phyloP scores from a whole-genome alignment of 352 stramenopile species.

The Phytopythium kandeliae region DNA sequence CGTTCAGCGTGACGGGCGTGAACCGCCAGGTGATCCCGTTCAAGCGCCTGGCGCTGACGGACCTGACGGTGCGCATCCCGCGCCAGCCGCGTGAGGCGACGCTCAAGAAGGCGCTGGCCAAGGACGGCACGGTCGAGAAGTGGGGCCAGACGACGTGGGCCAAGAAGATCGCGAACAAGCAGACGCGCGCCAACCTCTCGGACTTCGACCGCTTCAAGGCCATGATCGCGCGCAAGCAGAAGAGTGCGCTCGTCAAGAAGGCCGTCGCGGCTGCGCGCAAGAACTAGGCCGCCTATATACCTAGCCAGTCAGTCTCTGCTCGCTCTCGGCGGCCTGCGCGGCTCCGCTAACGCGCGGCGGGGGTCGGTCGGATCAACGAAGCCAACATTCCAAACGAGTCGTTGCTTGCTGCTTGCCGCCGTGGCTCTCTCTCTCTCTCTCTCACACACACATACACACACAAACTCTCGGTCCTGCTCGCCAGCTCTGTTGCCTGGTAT shows the following conservation, averaged over 20 bases:
- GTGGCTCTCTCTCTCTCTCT: too few species aligned
- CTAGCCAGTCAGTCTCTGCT: too few species aligned
- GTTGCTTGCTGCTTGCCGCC: constrained; percentile 1
- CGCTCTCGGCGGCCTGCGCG: not conserved
- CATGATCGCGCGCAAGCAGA: constrained; percentile 99
- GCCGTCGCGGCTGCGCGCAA: constrained; percentile 71
- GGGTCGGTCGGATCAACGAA: constrained; percentile 5
- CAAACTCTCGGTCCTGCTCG: not conserved
- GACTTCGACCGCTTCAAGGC: constrained; percentile 99
- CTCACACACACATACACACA: too few species aligned
- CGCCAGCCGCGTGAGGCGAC: constrained; percentile 93
- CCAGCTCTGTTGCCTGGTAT: too few species aligned
- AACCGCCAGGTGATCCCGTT: constrained; percentile 98
- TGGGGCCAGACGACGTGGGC: constrained; percentile 96
- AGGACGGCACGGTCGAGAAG: constrained; percentile 89
- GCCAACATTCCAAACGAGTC: constrained; percentile 7
- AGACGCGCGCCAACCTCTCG: constrained; percentile 90
- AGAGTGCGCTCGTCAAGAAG: constrained; percentile 94
- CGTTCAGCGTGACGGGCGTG: constrained; percentile 93
- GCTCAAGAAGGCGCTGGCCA: constrained; percentile 89
- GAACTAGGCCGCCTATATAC: constrained; percentile 33
- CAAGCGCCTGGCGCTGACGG: constrained; percentile 96
- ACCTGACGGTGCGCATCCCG: constrained; percentile 95
- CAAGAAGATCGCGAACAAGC: constrained; percentile 98
- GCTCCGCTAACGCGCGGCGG: not conserved